Base-by-base conservation (phyloP, 148 eudicot genomes). In the Diospyros kaki region DNA sequence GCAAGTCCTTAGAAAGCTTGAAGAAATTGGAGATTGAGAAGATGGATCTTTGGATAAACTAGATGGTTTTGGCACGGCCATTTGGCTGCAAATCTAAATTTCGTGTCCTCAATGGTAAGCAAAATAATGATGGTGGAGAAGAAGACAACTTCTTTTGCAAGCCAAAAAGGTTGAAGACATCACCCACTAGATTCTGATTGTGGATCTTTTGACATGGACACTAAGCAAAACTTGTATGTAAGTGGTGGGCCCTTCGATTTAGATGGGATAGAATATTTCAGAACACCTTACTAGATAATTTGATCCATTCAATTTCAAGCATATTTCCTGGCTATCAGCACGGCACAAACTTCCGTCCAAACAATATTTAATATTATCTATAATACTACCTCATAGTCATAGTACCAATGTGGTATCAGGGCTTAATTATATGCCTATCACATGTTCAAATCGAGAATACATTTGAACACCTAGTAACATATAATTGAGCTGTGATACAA, bases 1-100 rank as follows among this genome's bases (percentile, higher is more conserved):
- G 81, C 92, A 94, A 78, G 84, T 94, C 4, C 83, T 90, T 6
- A 80, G 81, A 59, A 92, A 84, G 79, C 88, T 95, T 48, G 92
- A 94, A 86, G 93, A 90, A 67, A 81, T 94, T 65, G 86, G 84
- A 58, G 84, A 77, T 70, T 80, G 75, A 75, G 70, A 60, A 10
- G 6, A 8, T 8, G 52, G 48, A 18, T 61, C 52, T 61, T 55
- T 72, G 59, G n/a, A 50, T 43, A 15, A 54, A 66, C 5, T 46
- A 17, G 17, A 51, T 13, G 52, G 52, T 48, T 41, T 45, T 44
- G 75, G 28, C 28, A 72, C 9, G 40, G 17, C 52, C 64, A 71
- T 18, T 28, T 50, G 56, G 72, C 44, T 41, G 9, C 38, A 66
- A 66, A 45, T 8, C 53, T 75, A 43, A 75, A 55, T n/a, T 2